Conservation (phyloP, 169 alveolate genomes). For the Plasmodium fragile region DNA sequence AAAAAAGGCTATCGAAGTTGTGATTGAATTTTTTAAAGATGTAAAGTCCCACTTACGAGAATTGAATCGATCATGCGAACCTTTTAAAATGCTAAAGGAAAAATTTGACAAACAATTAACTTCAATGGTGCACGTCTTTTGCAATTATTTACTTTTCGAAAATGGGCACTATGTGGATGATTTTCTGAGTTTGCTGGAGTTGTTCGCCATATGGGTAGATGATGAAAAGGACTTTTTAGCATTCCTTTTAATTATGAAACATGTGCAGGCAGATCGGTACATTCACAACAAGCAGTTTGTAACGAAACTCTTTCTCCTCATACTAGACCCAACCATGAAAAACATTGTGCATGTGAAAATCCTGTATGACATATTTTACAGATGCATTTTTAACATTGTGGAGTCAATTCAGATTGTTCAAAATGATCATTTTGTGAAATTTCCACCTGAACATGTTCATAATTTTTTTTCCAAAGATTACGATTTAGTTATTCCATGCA, state of each 20-base stretch:
- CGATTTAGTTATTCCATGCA: constrained; percentile 6
- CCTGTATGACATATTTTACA: constrained; percentile 30
- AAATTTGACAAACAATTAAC: constrained; percentile 14
- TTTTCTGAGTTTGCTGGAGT: constrained; percentile 45
- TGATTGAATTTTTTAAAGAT: constrained; percentile 70
- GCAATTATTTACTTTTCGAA: constrained; percentile 53
- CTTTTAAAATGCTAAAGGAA: constrained; percentile 13
- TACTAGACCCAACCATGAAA: constrained; percentile 47
- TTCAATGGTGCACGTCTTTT: constrained; percentile 28
- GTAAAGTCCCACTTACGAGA: background rate
- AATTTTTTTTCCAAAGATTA: background rate
- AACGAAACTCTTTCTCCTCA: constrained; percentile 34
- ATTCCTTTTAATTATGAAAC: constrained; percentile 10
- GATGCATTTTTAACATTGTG: constrained; percentile 32
- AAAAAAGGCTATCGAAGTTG: constrained; percentile 34
- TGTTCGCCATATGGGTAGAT: constrained; percentile 19
- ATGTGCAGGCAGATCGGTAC: constrained; percentile 17
- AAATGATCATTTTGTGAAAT: background rate
- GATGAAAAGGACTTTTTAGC: constrained; percentile 14
- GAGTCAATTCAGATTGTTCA: constrained; percentile 20
- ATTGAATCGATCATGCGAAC: background rate
- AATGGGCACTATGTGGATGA: constrained; percentile 55
- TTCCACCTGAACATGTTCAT: background rate
- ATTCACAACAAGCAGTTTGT: constrained; percentile 26
- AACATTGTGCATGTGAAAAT: constrained; percentile 33